Conservation (phyloP, 768 basidiomycete species). For the Pleurotus cornucopiae region DNA sequence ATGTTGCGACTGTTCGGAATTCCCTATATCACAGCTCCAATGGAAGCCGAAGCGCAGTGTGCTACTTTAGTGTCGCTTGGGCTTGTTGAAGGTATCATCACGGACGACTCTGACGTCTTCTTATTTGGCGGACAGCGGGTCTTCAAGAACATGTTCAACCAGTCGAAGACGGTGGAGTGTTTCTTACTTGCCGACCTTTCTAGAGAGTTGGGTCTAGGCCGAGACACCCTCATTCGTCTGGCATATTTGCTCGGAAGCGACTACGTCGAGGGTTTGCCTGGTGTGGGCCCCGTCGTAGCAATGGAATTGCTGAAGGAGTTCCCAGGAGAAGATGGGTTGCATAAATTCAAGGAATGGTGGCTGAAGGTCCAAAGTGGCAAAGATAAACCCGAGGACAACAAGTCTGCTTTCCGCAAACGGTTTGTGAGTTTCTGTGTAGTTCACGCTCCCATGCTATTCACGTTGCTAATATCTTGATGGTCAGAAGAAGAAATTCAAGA, state of each 20-base stretch:
- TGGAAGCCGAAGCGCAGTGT: constrained; percentile 99
- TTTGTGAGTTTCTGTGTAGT: constrained; percentile 55
- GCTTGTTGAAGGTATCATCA: constrained; percentile 95
- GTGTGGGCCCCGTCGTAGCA: constrained; percentile 92
- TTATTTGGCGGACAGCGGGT: constrained; percentile 95
- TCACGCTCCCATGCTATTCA: constrained; percentile 9
- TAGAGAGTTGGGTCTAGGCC: constrained; percentile 82
- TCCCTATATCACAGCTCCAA: constrained; percentile 96
- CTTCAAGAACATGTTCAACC: constrained; percentile 99
- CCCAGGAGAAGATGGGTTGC: constrained; percentile 77
- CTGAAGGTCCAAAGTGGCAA: constrained; percentile 83
- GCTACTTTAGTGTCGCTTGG: constrained; percentile 82
- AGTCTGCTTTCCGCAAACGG: constrained; percentile 73
- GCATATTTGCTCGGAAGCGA: constrained; percentile 96
- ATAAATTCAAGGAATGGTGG: constrained; percentile 95
- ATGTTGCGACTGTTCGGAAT: constrained; percentile 94
- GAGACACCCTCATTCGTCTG: constrained; percentile 81
- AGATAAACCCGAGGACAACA: constrained; percentile 71
- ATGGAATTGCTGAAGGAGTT: constrained; percentile 96
- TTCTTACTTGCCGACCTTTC: constrained; percentile 82
- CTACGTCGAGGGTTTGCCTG: constrained; percentile 89
- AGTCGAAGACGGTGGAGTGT: constrained; percentile 97
- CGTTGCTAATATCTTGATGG: background rate
- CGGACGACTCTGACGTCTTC: constrained; percentile 98
- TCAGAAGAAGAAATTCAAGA: constrained; percentile 88